These are phyloP conservation scores for Streptanthus diversifolius DNA, from an alignment of 345 rosid species.

Conservation along the genomic window DNA sequence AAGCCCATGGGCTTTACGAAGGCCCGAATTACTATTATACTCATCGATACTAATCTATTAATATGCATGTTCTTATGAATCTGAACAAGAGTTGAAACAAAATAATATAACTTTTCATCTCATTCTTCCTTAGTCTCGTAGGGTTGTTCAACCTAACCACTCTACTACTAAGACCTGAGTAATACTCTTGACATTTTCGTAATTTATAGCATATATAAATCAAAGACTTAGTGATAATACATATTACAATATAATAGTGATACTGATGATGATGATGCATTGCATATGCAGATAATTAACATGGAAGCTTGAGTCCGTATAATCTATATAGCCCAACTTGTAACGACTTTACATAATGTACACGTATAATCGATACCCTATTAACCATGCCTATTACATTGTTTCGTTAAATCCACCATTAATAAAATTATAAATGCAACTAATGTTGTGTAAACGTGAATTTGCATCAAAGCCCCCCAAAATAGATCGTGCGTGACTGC, in stretches of 20 bases:
- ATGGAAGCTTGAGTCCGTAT: not conserved
- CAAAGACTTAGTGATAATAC: not conserved
- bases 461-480: not conserved
- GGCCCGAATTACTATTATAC: not conserved
- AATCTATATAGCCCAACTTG: not conserved
- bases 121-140: not conserved
- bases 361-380: not conserved
- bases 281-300: not conserved
- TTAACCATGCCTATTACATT: not conserved
- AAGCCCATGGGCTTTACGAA: not conserved
- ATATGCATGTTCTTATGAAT: not conserved
- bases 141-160: not conserved
- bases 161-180: not conserved
- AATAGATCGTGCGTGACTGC: constrained; percentile 14
- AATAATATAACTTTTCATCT: not conserved
- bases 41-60: not conserved
- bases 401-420: not conserved
- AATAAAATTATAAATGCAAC: not conserved
- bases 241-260: not conserved
- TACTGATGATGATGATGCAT: not conserved
- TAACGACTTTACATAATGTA: not conserved
- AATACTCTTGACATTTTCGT: not conserved
- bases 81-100: not conserved
- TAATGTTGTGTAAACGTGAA: not conserved
- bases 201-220: not conserved